A percentile compares a stretch with the other conserved stretches of the same genome.
These are phyloP conservation scores for Podospora conica DNA, from an alignment of 495 filamentous ascomycete species.

Conservation along the genomic window DNA sequence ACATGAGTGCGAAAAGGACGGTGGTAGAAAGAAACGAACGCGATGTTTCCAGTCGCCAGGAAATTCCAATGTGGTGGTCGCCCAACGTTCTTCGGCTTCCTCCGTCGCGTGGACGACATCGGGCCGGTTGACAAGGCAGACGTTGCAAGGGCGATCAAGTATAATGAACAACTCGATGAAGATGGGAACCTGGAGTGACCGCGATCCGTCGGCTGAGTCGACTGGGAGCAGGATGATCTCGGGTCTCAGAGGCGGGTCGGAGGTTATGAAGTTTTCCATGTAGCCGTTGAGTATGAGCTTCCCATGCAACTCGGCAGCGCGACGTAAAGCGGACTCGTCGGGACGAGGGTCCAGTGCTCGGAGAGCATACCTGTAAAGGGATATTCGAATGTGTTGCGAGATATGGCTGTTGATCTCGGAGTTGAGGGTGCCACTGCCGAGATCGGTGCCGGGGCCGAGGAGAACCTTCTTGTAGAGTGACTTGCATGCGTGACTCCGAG, in stretches of 20 bases:
- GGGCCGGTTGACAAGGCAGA: slow-evolving; percentile 2
- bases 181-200: slow-evolving; percentile 10
- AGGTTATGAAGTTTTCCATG: slow-evolving; percentile 1
- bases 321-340: background rate
- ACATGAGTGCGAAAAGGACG: too few species aligned
- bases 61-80: background rate
- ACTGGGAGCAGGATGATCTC: slow-evolving; percentile 5
- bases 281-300: background rate
- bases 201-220: slow-evolving; percentile 4
- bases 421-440: too few species aligned
- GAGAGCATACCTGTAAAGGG: background rate
- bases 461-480: slow-evolving; percentile 2
- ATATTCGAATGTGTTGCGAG: too few species aligned
- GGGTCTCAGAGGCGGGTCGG: background rate
- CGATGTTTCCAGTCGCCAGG: slow-evolving; percentile 9
- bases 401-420: too few species aligned
- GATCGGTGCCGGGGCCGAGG: background rate
- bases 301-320: slow-evolving; percentile 5
- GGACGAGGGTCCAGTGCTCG: background rate
- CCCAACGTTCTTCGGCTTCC: slow-evolving; percentile 6
- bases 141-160: background rate
- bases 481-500: background rate
- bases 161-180: slow-evolving; percentile 4
- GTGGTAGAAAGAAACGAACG: slow-evolving; percentile 12
- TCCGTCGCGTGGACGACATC: slow-evolving; percentile 1